Base-by-base conservation (phyloP, 106 monocot species). In the Cymbidium sinense region DNA sequence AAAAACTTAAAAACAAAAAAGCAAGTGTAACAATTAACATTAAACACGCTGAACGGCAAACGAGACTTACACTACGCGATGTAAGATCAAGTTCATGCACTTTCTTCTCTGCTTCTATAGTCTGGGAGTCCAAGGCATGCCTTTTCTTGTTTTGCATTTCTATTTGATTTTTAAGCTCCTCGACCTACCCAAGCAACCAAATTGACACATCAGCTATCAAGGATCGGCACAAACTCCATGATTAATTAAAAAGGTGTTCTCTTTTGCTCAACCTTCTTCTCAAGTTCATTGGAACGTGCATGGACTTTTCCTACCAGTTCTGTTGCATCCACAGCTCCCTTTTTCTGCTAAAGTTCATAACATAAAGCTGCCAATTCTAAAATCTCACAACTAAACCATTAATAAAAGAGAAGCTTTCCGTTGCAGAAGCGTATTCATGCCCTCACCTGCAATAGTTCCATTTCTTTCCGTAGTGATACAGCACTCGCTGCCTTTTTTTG, bases 101-200 rank as follows among this genome's bases (percentile, higher is more conserved):
- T 75, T 81, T 87, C 70, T 85, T 91, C 74, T 95, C 91, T 21
- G 95, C 89, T 75, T 83, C 84, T 64, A 64, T 82, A 52, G 75
- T 79, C 44, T 70, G 82, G 50, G 79, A 64, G 35, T 88, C 90
- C 29, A 88, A 79, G 73, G 79, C 82, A 85, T 83, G 80, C 36
- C 76, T 88, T 20, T 80, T 88, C 75, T 54, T 75, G 61, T 23
- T 84, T 79, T 86, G 77, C 6, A 76, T 58, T 65, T 92, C 86
- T 20, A 92, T 37, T n/a, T 90, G 78, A 78, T 54, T 75, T 47
- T 75, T 85, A 74, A 95, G 88, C 70, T 88, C 83, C 77, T 69
- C 81, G 39, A 90, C 80, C 95, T 95, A 77, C 29, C 21, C 36
- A 81, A 5, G 47, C 21, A 64, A 80, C 41, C 35, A 54, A 70